Evolutionary conservation across 2,329 filamentous ascomycete species (phyloP), one percentile per base, ranked within the genome.

Genomic region (Zymoseptoria crescenta): DNA sequence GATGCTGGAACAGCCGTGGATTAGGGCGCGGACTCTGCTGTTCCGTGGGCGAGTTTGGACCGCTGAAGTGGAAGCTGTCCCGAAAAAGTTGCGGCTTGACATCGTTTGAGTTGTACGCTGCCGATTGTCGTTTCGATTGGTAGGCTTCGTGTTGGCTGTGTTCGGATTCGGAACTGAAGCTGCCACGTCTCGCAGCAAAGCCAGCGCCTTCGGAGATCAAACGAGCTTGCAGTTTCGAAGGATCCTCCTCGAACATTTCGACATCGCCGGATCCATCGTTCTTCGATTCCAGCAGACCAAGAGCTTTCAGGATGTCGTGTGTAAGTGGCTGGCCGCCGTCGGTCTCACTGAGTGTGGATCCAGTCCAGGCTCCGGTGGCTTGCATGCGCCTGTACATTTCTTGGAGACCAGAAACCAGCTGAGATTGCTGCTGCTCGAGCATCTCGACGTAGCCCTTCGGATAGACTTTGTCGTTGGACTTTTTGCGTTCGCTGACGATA

Each of bases 361-460:
- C 83, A 9, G 76, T 76, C 84, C 84, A 86, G 49, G 76, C 76
- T 62, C 83, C 77, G 50, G 80, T 80, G 49, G 75, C 75, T 30
- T 77, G 73, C 30, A 80, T 69, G 56, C 81, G 77, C 62, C 76
- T 78, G 71, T 86, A 86, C 52, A 86, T 74, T 70, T 84, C 81
- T 68, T 84, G 82, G 5, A 86, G 76, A 50, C 82, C 84, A 56
- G 80, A 74, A 29, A 86, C 83, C 4, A 87, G 76, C 74, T 85
- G 83, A 20, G 75, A 71, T 71, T 86, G 84, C 75, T 87, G 83
- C 67, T 85, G 83, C 68, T 87, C 84, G 54, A 87, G 79, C 82
- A 86, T 85, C 71, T 87, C 84, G 29, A 86, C 83, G 49, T 69
- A 86, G 80, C 84, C 84, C 74, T 86, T 87, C n/a, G 84, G 84